These are phyloP conservation scores for Macadamia integrifolia DNA, from an alignment of 164 flowering plant species.

Conservation along the genomic window DNA sequence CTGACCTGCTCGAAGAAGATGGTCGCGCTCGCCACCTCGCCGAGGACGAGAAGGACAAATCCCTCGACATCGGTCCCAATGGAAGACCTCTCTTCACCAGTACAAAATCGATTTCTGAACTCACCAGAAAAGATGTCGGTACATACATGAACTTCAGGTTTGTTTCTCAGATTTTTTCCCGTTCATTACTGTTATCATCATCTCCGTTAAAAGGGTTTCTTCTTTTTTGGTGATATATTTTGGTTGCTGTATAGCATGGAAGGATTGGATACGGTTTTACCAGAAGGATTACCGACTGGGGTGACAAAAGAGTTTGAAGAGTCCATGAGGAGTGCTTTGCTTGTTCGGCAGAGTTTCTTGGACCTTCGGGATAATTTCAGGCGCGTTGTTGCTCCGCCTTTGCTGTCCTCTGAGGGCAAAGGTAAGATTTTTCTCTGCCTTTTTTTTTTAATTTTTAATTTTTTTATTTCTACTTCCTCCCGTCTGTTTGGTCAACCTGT, in stretches of 20 bases:
- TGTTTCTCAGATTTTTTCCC: background rate
- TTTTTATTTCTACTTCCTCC: background rate
- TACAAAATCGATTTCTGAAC: constrained; percentile 45
- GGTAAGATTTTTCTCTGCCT: constrained; percentile 14
- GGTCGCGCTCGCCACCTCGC: constrained; percentile 33
- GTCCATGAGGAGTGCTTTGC: constrained; percentile 46
- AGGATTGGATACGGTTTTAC: constrained; percentile 40
- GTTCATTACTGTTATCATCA: background rate
- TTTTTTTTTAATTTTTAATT: background rate
- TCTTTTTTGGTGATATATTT: background rate
- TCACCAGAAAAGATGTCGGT: constrained; percentile 51
- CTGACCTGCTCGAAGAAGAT: constrained; percentile 26
- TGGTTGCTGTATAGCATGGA: constrained; percentile 13
- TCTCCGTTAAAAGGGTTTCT: background rate
- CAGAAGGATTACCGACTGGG: constrained; percentile 61
- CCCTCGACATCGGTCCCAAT: constrained; percentile 70
- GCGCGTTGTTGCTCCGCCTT: constrained; percentile 70
- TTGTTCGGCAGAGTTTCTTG: constrained; percentile 63
- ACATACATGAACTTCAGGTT: constrained; percentile 66
- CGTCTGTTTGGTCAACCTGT: no score
- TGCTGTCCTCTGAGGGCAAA: constrained; percentile 30
- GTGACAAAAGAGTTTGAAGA: constrained; percentile 69
- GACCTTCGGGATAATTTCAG: constrained; percentile 77
- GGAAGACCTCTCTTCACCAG: constrained; percentile 69
- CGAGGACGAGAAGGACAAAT: constrained; percentile 45